Percentiles rank a stretch among this genome's conserved stretches.
These are phyloP conservation scores for Lepidium didymum DNA, from an alignment of 345 rosid species.

Conservation along the genomic window DNA sequence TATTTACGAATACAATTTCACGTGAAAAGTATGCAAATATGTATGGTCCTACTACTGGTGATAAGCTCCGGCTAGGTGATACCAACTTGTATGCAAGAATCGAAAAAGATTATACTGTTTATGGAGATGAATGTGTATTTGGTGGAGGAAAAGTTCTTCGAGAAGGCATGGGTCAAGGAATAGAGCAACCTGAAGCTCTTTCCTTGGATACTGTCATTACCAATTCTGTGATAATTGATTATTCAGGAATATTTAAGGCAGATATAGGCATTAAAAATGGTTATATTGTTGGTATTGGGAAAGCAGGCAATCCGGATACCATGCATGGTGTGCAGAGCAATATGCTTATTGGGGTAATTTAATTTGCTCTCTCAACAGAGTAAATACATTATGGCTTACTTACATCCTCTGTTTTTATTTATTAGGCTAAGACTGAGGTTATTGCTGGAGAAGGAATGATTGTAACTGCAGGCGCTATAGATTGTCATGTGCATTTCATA, in stretches of 20 bases:
- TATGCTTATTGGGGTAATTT: conserved; percentile 79
- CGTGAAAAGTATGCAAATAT: conserved; percentile 75
- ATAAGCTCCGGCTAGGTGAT: conserved; percentile 80
- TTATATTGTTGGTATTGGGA: conserved; percentile 57
- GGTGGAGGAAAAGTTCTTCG: conserved; percentile 98
- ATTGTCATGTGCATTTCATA: conserved; percentile 95
- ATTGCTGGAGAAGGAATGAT: conserved; percentile 94
- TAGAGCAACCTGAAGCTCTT: conserved; percentile 38
- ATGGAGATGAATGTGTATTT: conserved; percentile 96
- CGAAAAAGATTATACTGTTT: conserved; percentile 63
- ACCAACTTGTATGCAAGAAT: conserved; percentile 84
- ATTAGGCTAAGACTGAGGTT: conserved; percentile 75
- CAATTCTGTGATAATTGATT: conserved; percentile 78
- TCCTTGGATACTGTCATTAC: conserved; percentile 79
- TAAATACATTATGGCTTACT: background rate
- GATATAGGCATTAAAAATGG: conserved; percentile 84
- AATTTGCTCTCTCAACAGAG: background rate
- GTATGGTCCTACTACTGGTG: conserved; percentile 97
- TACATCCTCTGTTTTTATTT: conserved; percentile 13
- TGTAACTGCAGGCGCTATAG: conserved; percentile 92
- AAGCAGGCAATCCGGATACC: conserved; percentile 85
- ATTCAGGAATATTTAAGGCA: conserved; percentile 80
- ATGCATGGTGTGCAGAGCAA: conserved; percentile 54
- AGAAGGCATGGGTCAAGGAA: conserved; percentile 95
- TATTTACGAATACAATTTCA: conserved; percentile 42